Evolutionary conservation across 768 basidiomycete species (phyloP).

Genomic region (Calvatia gigantea): DNA sequence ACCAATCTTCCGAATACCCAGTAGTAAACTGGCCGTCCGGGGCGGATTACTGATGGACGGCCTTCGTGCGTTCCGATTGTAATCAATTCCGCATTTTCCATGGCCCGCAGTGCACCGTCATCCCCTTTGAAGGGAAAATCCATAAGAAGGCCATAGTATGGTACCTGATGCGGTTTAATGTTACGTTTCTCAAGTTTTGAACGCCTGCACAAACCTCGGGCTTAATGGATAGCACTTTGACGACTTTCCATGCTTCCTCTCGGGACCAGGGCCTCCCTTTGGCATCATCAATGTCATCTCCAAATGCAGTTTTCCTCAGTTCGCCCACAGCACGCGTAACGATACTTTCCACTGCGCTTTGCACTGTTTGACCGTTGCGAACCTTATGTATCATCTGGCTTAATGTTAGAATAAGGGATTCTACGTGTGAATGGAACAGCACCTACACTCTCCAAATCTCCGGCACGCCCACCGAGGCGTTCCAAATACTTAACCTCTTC

Average conservation of each 20-base stretch:
- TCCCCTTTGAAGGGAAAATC: constrained; percentile 93
- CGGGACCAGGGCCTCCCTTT: constrained; percentile 80
- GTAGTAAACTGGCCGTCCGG: constrained; percentile 88
- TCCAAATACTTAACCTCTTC: constrained; percentile 59
- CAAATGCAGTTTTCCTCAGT: constrained; percentile 88
- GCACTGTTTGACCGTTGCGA: constrained; percentile 62
- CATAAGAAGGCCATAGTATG: constrained; percentile 78
- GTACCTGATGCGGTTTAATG: constrained; percentile 42
- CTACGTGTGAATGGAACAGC: background rate
- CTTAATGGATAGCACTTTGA: constrained; percentile 66
- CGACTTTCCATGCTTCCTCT: constrained; percentile 84
- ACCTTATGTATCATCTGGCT: constrained; percentile 82
- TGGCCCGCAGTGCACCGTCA: constrained; percentile 69
- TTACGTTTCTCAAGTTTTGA: background rate
- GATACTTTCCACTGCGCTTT: constrained; percentile 89
- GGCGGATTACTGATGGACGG: constrained; percentile 77
- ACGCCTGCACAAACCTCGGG: constrained; percentile 50
- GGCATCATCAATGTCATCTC: constrained; percentile 87
- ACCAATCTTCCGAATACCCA: constrained; percentile 83
- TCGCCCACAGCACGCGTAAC: constrained; percentile 76
- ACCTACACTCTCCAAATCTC: constrained; percentile 81
- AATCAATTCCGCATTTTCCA: constrained; percentile 91
- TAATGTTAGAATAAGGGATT: background rate
- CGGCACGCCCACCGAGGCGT: constrained; percentile 85
- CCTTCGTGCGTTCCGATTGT: constrained; percentile 80